These are phyloP conservation scores for Fomes fomentarius DNA, from an alignment of 1,284 basidiomycete species.

Conservation along the genomic window DNA sequence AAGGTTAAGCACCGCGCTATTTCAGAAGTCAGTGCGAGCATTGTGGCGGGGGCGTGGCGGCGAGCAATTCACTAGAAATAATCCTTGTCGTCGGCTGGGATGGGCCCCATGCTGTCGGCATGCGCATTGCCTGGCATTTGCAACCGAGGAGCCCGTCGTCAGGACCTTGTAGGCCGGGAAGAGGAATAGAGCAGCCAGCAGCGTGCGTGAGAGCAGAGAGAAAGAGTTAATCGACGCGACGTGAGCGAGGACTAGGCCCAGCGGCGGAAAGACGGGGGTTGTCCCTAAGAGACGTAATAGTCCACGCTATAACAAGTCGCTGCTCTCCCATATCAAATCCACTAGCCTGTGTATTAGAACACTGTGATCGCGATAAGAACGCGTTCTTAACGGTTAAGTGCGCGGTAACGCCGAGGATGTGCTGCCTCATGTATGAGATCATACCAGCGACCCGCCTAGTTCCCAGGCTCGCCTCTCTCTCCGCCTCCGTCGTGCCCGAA, in stretches of 20 bases:
- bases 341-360: background rate
- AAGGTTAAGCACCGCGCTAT: constrained; percentile 70
- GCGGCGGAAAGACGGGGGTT: no score
- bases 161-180: background rate
- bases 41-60: constrained; percentile 11
- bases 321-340: background rate
- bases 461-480: constrained; percentile 3
- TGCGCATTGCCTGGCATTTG: constrained; percentile 17
- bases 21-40: constrained; percentile 4
- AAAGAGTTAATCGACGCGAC: no score
- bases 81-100: constrained; percentile 18
- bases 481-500: constrained; percentile 4
- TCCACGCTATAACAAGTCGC: background rate
- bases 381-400: background rate
- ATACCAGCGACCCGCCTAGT: constrained; percentile 7
- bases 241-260: no score
- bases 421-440: constrained; percentile 14
- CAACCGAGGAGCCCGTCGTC: constrained; percentile 1
- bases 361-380: constrained; percentile 6
- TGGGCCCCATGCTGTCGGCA: background rate
- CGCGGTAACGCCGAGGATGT: constrained; percentile 8
- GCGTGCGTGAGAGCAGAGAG: constrained; percentile 8
- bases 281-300: constrained; percentile 19
- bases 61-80: constrained; percentile 27
- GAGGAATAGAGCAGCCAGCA: constrained; percentile 13